Percentiles rank a stretch among this genome's conserved stretches.
Evolutionary conservation across 805 yeast genomes (phyloP).

Genomic region (Huiozyma naganishii): DNA sequence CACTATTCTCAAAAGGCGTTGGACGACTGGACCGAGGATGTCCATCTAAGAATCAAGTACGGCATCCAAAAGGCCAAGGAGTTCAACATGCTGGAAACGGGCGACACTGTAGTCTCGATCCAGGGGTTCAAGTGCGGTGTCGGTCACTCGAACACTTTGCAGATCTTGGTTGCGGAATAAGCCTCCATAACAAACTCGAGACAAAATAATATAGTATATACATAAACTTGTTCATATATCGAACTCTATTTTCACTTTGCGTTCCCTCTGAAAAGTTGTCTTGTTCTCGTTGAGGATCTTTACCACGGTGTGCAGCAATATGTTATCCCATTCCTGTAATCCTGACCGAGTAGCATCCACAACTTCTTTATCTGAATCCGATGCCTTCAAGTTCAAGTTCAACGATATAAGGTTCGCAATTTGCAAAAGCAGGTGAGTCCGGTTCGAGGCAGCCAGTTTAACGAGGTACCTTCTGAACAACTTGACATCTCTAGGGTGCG

Average conservation of each 20-base stretch:
- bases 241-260: constrained; percentile 17
- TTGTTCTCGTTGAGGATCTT: constrained; percentile 20
- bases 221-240: constrained; percentile 7
- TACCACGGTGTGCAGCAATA: constrained; percentile 14
- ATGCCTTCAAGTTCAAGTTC: constrained; percentile 11
- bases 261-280: constrained; percentile 15
- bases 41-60: constrained; percentile 85
- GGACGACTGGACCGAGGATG: constrained; percentile 91
- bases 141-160: constrained; percentile 97
- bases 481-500: constrained; percentile 31
- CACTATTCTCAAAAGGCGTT: constrained; percentile 49
- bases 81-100: constrained; percentile 74
- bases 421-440: constrained; percentile 17
- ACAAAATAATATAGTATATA: background rate
- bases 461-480: constrained; percentile 29
- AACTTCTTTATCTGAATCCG: background rate
- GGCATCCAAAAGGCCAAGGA: constrained; percentile 83
- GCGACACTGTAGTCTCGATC: constrained; percentile 84
- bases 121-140: constrained; percentile 99
- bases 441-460: constrained; percentile 20
- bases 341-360: background rate
- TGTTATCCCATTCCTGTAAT: constrained; percentile 25
- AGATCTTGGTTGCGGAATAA: constrained; percentile 57
- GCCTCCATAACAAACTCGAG: background rate
- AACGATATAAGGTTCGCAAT: constrained; percentile 16